These are phyloP conservation scores for Fusarium sp. DNA, from an alignment of 2,329 filamentous ascomycete genomes.

Conservation along the genomic window DNA sequence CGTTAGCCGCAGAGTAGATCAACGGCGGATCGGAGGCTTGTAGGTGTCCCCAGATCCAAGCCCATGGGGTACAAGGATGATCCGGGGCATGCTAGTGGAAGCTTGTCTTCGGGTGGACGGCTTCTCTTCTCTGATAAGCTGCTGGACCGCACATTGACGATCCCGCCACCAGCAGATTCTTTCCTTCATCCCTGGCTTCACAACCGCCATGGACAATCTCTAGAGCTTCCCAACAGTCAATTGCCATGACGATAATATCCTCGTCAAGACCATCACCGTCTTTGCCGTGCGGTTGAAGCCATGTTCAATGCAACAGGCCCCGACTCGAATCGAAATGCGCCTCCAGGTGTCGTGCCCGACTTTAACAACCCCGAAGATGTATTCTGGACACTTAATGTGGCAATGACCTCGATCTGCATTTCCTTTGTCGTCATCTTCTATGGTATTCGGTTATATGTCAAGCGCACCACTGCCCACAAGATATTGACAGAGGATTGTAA, in stretches of 20 bases:
- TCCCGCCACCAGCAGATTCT: neutral
- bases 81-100: neutral
- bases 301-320: slow-evolving; percentile 43
- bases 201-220: neutral
- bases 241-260: slow-evolving; percentile 10
- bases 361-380: slow-evolving; percentile 33
- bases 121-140: neutral
- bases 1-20: neutral
- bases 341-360: slow-evolving; percentile 33
- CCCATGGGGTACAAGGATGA: neutral
- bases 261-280: neutral
- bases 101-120: neutral
- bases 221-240: neutral
- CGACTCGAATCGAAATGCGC: slow-evolving; percentile 39
- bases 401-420: slow-evolving; percentile 20
- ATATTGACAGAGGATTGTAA: slow-evolving; percentile 33
- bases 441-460: slow-evolving; percentile 30
- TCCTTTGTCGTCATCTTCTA: slow-evolving; percentile 22
- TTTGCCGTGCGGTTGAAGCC: slow-evolving; percentile 5
- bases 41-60: neutral
- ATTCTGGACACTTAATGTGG: slow-evolving; percentile 34
- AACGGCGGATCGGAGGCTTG: neutral
- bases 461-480: slow-evolving; percentile 25
- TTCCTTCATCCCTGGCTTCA: neutral
- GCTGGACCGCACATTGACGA: neutral